These are phyloP conservation scores for Rhodamnia argentea DNA, from an alignment of 345 rosid genomes.

Conservation along the genomic window DNA sequence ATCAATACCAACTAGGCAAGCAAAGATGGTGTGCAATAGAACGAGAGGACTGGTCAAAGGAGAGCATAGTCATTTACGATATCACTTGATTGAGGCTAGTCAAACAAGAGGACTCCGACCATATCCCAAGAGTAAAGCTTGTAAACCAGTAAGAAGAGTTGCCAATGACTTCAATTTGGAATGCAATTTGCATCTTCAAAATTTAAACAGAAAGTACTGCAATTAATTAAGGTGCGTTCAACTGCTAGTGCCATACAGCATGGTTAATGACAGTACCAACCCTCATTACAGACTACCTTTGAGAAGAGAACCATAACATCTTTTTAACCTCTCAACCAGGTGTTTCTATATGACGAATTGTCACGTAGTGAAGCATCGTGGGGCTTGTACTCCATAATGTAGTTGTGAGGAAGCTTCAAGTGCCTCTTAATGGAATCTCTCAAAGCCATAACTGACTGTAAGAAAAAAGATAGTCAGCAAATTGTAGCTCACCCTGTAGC, in stretches of 20 bases:
- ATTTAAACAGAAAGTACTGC: background rate
- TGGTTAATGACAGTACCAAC: background rate
- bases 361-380: slow-evolving; percentile 91
- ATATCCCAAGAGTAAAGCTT: background rate
- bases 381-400: slow-evolving; percentile 96
- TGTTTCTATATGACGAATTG: slow-evolving; percentile 86
- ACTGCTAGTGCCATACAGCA: background rate
- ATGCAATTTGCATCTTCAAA: background rate
- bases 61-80: background rate
- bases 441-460: slow-evolving; percentile 83
- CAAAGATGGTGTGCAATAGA: background rate
- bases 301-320: background rate
- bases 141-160: background rate
- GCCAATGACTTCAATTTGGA: background rate
- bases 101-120: background rate
- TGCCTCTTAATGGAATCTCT: slow-evolving; percentile 84
- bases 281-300: background rate
- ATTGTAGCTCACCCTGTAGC: background rate
- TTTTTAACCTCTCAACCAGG: slow-evolving; percentile 87
- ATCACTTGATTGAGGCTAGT: background rate
- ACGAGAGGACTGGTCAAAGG: background rate
- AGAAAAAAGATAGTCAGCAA: background rate
- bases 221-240: background rate
- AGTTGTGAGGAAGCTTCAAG: slow-evolving; percentile 80
- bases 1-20: background rate